Conservation (phyloP, 805 yeast genomes). For the Kodamaea laetipori region DNA sequence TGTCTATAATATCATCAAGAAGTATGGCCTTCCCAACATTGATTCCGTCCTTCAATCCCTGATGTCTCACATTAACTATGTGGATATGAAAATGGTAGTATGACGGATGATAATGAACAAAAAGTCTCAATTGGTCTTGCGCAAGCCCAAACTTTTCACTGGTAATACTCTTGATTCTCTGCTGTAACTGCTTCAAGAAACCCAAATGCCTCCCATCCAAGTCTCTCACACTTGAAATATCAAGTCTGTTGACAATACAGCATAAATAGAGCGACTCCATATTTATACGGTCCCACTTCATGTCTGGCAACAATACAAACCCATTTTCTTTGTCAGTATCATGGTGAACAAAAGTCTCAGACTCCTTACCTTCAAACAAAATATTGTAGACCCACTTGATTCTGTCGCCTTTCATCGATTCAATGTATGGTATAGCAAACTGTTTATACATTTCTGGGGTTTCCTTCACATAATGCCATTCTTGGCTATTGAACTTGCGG, state of each 20-base stretch:
- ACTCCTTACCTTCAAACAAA: constrained; percentile 76
- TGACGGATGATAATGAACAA: constrained; percentile 93
- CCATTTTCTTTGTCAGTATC: constrained; percentile 58
- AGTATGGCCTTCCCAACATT: constrained; percentile 79
- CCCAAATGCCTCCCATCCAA: constrained; percentile 57
- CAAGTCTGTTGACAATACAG: constrained; percentile 69
- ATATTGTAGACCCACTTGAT: constrained; percentile 91
- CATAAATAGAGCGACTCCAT: constrained; percentile 74
- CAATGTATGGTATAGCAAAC: constrained; percentile 73
- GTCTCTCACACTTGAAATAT: constrained; percentile 76
- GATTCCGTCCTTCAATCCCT: constrained; percentile 68
- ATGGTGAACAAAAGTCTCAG: constrained; percentile 73
- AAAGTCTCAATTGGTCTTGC: constrained; percentile 66
- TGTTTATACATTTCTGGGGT: constrained; percentile 73
- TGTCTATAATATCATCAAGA: constrained; percentile 79
- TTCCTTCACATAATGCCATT: constrained; percentile 65
- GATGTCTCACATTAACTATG: constrained; percentile 71
- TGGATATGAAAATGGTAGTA: constrained; percentile 96
- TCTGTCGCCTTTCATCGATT: constrained; percentile 72
- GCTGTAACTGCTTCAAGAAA: constrained; percentile 53
- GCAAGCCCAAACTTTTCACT: constrained; percentile 40
- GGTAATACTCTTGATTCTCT: constrained; percentile 50
- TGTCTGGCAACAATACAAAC: constrained; percentile 83
- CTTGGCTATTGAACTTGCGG: constrained; percentile 66
- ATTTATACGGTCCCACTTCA: constrained; percentile 90